Conservation (phyloP, 163 green algal genomes). For the Volvox carteri region DNA sequence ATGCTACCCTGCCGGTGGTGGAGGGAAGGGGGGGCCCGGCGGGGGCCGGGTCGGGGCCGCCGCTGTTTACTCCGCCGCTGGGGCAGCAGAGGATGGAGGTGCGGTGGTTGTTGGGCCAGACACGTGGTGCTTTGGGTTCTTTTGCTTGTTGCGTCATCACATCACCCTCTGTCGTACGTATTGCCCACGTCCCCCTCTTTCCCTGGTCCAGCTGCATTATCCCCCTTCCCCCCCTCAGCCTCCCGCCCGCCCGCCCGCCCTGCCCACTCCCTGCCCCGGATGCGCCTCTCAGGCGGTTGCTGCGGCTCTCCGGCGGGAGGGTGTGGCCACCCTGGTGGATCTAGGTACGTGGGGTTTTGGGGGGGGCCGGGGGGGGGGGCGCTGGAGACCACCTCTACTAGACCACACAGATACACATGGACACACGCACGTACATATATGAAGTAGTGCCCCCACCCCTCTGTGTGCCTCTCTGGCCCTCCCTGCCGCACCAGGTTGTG, state of each 20-base stretch:
- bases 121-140: too few species aligned
- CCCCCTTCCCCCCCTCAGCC: too few species aligned
- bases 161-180: too few species aligned
- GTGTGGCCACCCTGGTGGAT: slow-evolving; percentile 29
- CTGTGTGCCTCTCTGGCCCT: background rate
- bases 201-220: too few species aligned
- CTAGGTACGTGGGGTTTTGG: slow-evolving; percentile 15
- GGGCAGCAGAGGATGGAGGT: slow-evolving; percentile 48
- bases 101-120: slow-evolving; percentile 8
- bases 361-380: background rate
- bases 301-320: slow-evolving; percentile 31
- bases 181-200: too few species aligned
- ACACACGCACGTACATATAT: background rate
- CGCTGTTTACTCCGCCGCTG: slow-evolving; percentile 42
- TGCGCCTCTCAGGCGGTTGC: slow-evolving; percentile 31
- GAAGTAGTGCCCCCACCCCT: too few species aligned
- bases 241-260: too few species aligned
- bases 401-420: background rate
- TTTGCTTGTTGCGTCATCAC: too few species aligned
- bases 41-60: background rate
- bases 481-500: slow-evolving; percentile 36
- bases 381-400: too few species aligned
- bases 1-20: slow-evolving; percentile 22
- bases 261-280: too few species aligned
- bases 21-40: background rate